Evolutionary conservation across 2,329 filamentous ascomycete species (phyloP), one percentile per base, ranked within the genome.

Genomic region (Xylariaceae sp.): DNA sequence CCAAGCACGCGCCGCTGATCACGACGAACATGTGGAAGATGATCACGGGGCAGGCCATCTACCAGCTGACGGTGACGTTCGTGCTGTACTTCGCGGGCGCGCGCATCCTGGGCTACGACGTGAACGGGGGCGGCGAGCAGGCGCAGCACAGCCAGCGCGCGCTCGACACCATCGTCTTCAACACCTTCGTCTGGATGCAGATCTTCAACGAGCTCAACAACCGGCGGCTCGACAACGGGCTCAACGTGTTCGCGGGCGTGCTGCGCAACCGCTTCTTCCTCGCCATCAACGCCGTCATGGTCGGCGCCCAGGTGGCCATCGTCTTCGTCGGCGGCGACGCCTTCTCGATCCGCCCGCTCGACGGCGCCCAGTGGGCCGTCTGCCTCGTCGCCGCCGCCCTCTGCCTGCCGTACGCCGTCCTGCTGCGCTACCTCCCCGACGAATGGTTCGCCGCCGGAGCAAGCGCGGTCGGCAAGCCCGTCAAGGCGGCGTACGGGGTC

Each of bases 171-270:
- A 64, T 80, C 37, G 70, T 83, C 29, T 83, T 83, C 61, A 83
- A 83, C 56, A 76, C 72, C 0, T 83, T 80, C 46, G 78, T 83
- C 3, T 83, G 77, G 77, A 75, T 83, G 67, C 78, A 83, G 48
- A 80, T 83, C 40, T 83, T 82, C 61, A 82, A 82, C 54, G 68
- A 78, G 54, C 71, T 78, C 60, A 81, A 80, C 57, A 77, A 75
- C 50, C 68, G 76, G 19, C 72, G 75, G 24, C 61, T 79, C 1
- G 75, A 79, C 47, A 78, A 78, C 55, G 67, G 68, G 39, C 67
- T 79, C 58, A 78, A 78, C 45, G 68, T 79, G 25, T 69, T 79
- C 33, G 68, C 76, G 45, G 73, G 73, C 7, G 53, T 78, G 3
- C 61, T 66, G 39, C 63, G 63, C 33, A 78, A 78, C 50, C 60